These are phyloP conservation scores for Chytriomyces confervae DNA, from an alignment of 192 early-diverging fungal species.

Conservation along the genomic window DNA sequence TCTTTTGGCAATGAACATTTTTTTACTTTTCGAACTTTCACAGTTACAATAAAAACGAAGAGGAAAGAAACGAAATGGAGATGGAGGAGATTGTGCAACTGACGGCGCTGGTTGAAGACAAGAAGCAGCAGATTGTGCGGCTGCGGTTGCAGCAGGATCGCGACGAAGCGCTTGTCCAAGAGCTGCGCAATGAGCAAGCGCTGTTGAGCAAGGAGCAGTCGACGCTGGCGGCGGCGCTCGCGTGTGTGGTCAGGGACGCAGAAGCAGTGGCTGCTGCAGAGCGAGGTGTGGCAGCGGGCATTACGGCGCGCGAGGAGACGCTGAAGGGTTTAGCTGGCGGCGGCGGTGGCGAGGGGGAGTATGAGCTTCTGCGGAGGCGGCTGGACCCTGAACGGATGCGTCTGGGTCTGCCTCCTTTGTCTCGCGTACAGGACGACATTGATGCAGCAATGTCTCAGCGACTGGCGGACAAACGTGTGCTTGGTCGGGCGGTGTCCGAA, in stretches of 20 bases:
- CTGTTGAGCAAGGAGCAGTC: constrained; percentile 5
- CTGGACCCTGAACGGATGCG: neutral
- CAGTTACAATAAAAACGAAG: neutral
- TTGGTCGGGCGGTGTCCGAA: too few species aligned
- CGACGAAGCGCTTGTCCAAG: neutral
- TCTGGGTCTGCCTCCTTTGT: neutral
- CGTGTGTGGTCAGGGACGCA: too few species aligned
- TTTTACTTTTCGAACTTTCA: neutral
- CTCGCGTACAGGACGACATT: constrained; percentile 18
- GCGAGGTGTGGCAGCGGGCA: too few species aligned
- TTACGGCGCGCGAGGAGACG: too few species aligned
- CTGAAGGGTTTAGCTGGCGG: too few species aligned
- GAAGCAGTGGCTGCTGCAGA: too few species aligned
- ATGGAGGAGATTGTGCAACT: too few species aligned
- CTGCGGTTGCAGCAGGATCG: neutral
- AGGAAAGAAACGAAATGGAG: neutral
- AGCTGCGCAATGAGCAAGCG: neutral
- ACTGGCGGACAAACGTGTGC: too few species aligned
- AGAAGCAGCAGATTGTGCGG: neutral
- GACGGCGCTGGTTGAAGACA: neutral
- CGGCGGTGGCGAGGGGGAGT: neutral
- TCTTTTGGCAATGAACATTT: neutral
- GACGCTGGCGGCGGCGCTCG: too few species aligned
- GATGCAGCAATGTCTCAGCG: neutral
- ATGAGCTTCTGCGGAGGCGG: neutral